These are phyloP conservation scores for Epichloe sp. DNA, from an alignment of 2,329 filamentous ascomycete species.

Conservation along the genomic window DNA sequence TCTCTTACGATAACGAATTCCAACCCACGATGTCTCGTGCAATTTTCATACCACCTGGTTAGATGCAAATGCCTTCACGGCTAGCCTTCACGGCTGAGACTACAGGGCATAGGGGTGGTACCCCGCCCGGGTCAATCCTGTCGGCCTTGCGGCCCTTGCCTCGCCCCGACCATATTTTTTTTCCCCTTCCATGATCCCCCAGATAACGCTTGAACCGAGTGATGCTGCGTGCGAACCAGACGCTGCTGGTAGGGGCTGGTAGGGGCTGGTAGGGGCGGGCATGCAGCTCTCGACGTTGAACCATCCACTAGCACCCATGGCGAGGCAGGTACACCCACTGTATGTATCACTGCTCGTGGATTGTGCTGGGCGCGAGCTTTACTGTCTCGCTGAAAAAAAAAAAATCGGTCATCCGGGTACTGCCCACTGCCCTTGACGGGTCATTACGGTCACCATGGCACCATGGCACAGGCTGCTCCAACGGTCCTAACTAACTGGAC, in stretches of 20 bases:
- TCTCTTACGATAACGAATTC: no score
- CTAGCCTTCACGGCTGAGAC: no score
- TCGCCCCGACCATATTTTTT: background rate
- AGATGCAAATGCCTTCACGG: no score
- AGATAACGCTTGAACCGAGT: background rate
- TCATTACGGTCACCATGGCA: background rate
- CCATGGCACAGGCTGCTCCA: background rate
- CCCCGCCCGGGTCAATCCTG: background rate
- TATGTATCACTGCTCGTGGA: no score
- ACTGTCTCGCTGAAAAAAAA: background rate
- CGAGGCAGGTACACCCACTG: background rate
- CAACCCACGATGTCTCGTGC: no score
- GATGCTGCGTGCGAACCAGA: background rate
- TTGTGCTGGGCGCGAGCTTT: no score
- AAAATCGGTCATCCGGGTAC: background rate
- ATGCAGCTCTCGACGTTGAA: background rate
- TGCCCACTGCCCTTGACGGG: background rate
- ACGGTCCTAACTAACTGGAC: no score
- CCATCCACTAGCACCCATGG: background rate
- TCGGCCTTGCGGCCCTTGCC: background rate
- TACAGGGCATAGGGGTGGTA: constrained; percentile 3
- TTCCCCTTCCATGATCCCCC: background rate
- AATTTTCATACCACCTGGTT: no score
- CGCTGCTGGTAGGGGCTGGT: background rate
- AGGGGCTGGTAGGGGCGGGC: background rate